Base-by-base conservation (phyloP, 441 rosid genomes). In the Macaranga tanarius region DNA sequence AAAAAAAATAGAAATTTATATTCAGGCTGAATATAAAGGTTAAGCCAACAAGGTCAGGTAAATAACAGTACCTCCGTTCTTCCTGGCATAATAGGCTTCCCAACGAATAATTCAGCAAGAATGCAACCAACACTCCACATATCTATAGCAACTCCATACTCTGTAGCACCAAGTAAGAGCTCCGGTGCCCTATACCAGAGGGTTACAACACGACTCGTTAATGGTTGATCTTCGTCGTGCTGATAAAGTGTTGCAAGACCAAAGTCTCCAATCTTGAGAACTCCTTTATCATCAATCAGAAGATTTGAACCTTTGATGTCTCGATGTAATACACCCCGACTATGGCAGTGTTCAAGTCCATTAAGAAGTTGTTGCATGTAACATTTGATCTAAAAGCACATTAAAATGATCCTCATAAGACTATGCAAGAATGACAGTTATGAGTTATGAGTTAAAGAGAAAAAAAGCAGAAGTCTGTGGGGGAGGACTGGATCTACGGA, bases 161-260 rank as follows among this genome's bases (percentile, higher is more conserved):
- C 79, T 19, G 97, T 91, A 72, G 97, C 97, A 63, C 98, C 99
- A 12, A 95, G 91, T 79, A 95, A 76, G 83, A 93, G 95, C 90
- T 95, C 99, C 3, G 99, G 98, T 5, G 98, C 92, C 42, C 98
- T 84, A 60, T 95, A 93, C 99, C 98, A 93, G 58, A 93, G 89
- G 67, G 99, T 95, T 45, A 93, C 99, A 4, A 95, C 99, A 64
- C 98, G 91, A 74, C 98, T 95, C 11, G 98, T 95, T 77, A 93
- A 75, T 16, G 92, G 86, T 48, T 87, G 94, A 71, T 79, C 85
- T 74, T 82, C 88, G 57, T 80, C 83, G 56, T 90, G 90, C 56
- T 85, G 86, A 20, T 76, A 91, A 71, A 87, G 74, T 34, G 73
- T 91, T 1, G 98, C 95, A 52, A 95, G 80, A 71, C 98, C 97